Evolutionary conservation across 495 filamentous ascomycete species (phyloP).

Genomic region (Penicillium dipodomyicola): DNA sequence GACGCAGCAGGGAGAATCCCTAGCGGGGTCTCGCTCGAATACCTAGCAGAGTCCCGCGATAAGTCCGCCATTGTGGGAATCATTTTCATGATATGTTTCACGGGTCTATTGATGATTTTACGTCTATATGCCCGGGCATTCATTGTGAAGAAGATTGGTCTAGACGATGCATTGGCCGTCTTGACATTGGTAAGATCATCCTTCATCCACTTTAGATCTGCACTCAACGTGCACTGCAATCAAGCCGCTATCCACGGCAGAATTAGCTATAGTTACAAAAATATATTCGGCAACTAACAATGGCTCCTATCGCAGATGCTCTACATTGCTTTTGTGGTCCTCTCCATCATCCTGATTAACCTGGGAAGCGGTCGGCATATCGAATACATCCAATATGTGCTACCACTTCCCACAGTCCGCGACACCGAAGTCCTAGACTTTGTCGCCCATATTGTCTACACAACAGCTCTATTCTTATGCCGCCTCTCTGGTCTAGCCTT

Average conservation of each 20-base stretch:
- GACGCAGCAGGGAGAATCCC: slow-evolving; percentile 35
- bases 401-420: slow-evolving; percentile 32
- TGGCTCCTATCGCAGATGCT: slow-evolving; percentile 14
- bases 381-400: slow-evolving; percentile 48
- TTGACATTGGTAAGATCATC: slow-evolving; percentile 34
- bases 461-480: slow-evolving; percentile 43
- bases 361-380: slow-evolving; percentile 48
- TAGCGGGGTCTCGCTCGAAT: slow-evolving; percentile 31
- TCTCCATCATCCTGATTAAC: slow-evolving; percentile 42
- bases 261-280: not conserved
- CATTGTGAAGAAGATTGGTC: slow-evolving; percentile 33
- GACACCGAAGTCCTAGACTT: slow-evolving; percentile 45
- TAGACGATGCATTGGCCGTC: slow-evolving; percentile 39
- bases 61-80: slow-evolving; percentile 38
- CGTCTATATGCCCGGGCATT: slow-evolving; percentile 37
- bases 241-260: not conserved
- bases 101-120: slow-evolving; percentile 28
- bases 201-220: slow-evolving; percentile 17
- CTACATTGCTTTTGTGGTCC: slow-evolving; percentile 38
- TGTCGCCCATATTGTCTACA: slow-evolving; percentile 47
- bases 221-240: slow-evolving; percentile 1
- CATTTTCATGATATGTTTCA: slow-evolving; percentile 37
- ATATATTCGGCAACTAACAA: not conserved
- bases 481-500: slow-evolving; percentile 50
- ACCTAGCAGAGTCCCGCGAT: slow-evolving; percentile 42